Base-by-base conservation (phyloP, 1,284 basidiomycete genomes). In the Microbotryum silenes-acaulis region DNA sequence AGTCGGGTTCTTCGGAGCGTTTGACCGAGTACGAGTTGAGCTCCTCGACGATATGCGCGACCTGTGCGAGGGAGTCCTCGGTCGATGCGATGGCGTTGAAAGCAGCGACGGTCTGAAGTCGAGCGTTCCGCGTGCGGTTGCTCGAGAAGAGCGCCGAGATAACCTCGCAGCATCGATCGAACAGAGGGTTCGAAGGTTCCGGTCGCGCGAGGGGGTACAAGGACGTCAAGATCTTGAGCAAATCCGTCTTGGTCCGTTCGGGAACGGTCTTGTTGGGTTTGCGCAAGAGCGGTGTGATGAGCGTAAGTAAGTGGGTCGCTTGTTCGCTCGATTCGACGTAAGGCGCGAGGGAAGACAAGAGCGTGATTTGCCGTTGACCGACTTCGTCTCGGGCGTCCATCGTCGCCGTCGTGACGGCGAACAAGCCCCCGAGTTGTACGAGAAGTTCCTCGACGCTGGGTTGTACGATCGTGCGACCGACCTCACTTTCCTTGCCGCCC, bases 1-100 rank as follows among this genome's bases (percentile, higher is more conserved):
- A 97, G 74, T 98, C 91, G 2, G 91, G 89, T 74, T 98, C 92
- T 57, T 96, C 91, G 46, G 94, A 75, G 18, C 91, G 82, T 69
- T 83, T 87, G 1, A 75, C 76, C 1, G 91, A 93, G 75, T 86
- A 97, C 0, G 93, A 85, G 72, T 98, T 98, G 63, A 98, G 81
- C 1, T 83, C 82, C 14, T 81, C 80, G 48, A 91, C 73, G 4
- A 92, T 74, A 10, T 78, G 75, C 0, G 84, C 79, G 1, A 88
- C 72, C 2, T 72, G 69, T 23, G 75, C 71, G 33, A 90, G 77
- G 2, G 78, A 74, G 0, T 76, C 64, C 60, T 87, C 80, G 12
- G 85, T 74, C 0, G 73, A 68, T 0, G 84, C 81, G 18, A 93
- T 77, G 10, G 78, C 78, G 51, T 78, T 76, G 74, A 94, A 87